Conservation (phyloP, 2,329 filamentous ascomycete genomes). For the Pseudocercospora pini-densiflorae region DNA sequence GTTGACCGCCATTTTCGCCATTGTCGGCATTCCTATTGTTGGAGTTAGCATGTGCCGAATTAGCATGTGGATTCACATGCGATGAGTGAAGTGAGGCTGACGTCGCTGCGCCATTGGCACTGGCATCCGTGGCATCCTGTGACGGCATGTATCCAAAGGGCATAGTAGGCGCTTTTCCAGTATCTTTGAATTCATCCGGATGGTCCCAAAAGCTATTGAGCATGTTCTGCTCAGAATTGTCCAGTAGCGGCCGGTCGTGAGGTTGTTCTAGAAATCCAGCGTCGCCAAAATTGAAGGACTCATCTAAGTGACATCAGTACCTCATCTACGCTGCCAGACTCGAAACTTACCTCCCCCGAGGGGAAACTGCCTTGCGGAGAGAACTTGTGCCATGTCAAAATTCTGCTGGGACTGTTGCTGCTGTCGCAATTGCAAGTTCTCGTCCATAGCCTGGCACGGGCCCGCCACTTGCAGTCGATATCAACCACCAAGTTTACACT, state of each 20-base stretch:
- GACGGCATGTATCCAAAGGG: slow-evolving; percentile 12
- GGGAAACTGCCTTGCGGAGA: slow-evolving; percentile 5
- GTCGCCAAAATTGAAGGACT: slow-evolving; percentile 1
- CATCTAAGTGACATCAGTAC: slow-evolving; percentile 1
- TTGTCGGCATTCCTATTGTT: slow-evolving; percentile 6
- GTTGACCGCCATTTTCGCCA: background rate
- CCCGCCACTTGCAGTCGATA: slow-evolving; percentile 4
- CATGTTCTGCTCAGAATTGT: slow-evolving; percentile 20
- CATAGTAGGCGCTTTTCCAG: slow-evolving; percentile 9
- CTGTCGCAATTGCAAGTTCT: slow-evolving; percentile 10
- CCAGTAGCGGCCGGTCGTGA: slow-evolving; percentile 15
- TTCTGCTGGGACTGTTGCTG: slow-evolving; percentile 8
- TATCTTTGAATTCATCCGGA: slow-evolving; percentile 20
- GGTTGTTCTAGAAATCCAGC: background rate
- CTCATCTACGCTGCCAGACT: background rate
- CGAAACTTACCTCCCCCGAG: background rate
- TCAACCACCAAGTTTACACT: background rate
- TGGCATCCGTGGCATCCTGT: slow-evolving; percentile 3
- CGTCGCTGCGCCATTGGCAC: background rate
- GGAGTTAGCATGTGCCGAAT: background rate
- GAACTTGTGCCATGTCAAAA: slow-evolving; percentile 16
- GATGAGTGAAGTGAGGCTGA: slow-evolving; percentile 5
- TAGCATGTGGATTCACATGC: background rate
- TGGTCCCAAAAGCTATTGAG: slow-evolving; percentile 21
- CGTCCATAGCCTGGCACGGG: slow-evolving; percentile 19